Conservation (phyloP, 768 basidiomycete species). For the Leucogyrophana mollusca region DNA sequence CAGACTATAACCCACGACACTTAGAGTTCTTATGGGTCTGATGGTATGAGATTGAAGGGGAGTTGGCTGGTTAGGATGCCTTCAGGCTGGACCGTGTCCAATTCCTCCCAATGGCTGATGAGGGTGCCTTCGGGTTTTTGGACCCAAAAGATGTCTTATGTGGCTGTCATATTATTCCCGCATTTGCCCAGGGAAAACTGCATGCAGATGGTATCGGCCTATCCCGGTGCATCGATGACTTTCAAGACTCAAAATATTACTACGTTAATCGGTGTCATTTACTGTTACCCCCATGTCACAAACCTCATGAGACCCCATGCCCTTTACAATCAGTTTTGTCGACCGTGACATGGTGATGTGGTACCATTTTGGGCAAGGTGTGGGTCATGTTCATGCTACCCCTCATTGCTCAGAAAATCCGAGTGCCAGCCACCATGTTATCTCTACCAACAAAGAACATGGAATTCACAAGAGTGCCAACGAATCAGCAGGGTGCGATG, state of each 20-base stretch:
- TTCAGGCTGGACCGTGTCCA: slow-evolving; percentile 5
- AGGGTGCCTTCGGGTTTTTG: slow-evolving; percentile 32
- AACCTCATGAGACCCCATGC: not conserved
- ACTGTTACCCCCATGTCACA: not conserved
- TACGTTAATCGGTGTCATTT: slow-evolving; percentile 24
- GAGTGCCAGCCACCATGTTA: too few species aligned
- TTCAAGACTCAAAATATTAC: slow-evolving; percentile 15
- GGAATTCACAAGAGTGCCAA: too few species aligned
- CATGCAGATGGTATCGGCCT: slow-evolving; percentile 2
- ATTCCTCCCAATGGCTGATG: slow-evolving; percentile 2
- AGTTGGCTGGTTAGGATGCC: not conserved
- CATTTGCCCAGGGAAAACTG: slow-evolving; percentile 19
- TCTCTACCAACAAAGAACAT: too few species aligned
- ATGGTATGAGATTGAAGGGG: not conserved
- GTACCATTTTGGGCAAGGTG: not conserved
- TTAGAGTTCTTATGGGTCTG: slow-evolving; percentile 4
- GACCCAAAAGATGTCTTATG: slow-evolving; percentile 29
- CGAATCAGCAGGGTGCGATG: too few species aligned
- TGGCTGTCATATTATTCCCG: slow-evolving; percentile 31
- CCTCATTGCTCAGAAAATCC: too few species aligned
- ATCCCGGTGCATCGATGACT: not conserved
- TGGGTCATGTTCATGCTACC: not conserved
- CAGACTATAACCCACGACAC: not conserved
- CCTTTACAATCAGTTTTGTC: not conserved
- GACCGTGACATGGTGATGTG: slow-evolving; percentile 1